Percentiles rank a stretch among this genome's conserved stretches.
phyloP scores from a whole-genome alignment of 1,284 basidiomycete species.

The Ganoderma sp. region DNA sequence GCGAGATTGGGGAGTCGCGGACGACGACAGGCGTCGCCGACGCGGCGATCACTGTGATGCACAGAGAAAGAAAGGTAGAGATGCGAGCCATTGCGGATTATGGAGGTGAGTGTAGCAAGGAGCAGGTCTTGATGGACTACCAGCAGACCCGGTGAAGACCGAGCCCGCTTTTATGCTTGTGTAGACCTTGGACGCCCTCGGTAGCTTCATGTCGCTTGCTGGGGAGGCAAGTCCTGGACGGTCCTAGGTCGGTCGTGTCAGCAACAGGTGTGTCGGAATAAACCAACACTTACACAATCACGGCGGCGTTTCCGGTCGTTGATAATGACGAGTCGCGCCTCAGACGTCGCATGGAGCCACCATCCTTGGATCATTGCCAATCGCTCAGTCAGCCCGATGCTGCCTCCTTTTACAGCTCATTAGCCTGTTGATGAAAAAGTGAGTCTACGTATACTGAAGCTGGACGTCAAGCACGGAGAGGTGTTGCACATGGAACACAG shows the following conservation, averaged over 20 bases:
- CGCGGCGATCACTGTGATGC: background rate
- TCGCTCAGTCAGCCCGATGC: background rate
- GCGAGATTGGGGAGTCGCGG: slow-evolving; percentile 19
- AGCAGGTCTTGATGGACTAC: background rate
- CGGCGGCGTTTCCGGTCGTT: too few species aligned
- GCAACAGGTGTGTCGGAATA: background rate
- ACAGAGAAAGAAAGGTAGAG: background rate
- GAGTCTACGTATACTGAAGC: too few species aligned
- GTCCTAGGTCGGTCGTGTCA: background rate
- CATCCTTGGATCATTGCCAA: background rate
- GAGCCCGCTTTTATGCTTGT: background rate
- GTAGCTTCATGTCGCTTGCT: background rate
- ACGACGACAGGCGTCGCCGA: background rate
- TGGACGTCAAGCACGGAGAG: too few species aligned
- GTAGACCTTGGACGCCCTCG: background rate
- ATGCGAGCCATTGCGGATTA: background rate
- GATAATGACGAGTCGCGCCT: too few species aligned
- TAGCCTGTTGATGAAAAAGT: background rate
- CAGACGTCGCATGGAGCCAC: background rate
- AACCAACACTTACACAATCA: background rate
- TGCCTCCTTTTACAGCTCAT: background rate
- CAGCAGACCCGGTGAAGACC: background rate
- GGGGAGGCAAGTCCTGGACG: background rate
- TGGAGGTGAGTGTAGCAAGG: background rate
- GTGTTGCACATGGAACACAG: too few species aligned